Base-by-base conservation (phyloP, 176 grass and related monocot species). In the Canna indica region DNA sequence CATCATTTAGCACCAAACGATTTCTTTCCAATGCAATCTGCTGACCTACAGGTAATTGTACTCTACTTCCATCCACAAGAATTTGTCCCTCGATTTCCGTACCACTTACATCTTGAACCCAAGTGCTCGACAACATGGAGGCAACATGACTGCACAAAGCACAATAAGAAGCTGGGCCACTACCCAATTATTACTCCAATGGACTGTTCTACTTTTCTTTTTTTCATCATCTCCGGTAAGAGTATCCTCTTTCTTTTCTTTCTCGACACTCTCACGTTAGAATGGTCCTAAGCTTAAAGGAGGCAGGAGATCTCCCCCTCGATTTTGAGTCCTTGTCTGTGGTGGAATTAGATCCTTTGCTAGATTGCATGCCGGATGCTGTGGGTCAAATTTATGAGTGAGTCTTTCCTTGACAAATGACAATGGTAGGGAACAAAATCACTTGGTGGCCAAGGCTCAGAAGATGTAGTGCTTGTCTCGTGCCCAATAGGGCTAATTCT, bases 311-410 rank as follows among this genome's bases (percentile, higher is more conserved):
- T 66, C 63, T 41, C 13, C 33, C 34, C 35, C 3, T 66, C 22
- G 35, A 38, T 41, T 34, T 66, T 17, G 35, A 66, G 34, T 41
- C 63, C 63, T 66, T 39, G 35, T 66, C 63, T 66, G 33, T 66
- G 63, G 63, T 66, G 63, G 35, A 39, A 24, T 36, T 66, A 34
- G 63, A 66, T 66, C 35, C 63, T 66, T 24, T 35, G 33, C 62
- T 25, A 65, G 33, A 65, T 22, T 36, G 62, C 62, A 25, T 66
- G 63, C 35, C 18, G 63, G 30, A 16, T 13, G 63, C 6, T 66
- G 63, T 36, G 63, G 63, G 34, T 66, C 63, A 66, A 66, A 39
- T 38, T 38, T 38, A n/a, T 2, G 35, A 39, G 22, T 18, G 35
- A 24, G 9, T 34, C 1, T 66, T 66, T 66, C 6, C 15, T 11